phyloP scores from a whole-genome alignment of 805 yeast genomes.

The Wickerhamiella azymoides region DNA sequence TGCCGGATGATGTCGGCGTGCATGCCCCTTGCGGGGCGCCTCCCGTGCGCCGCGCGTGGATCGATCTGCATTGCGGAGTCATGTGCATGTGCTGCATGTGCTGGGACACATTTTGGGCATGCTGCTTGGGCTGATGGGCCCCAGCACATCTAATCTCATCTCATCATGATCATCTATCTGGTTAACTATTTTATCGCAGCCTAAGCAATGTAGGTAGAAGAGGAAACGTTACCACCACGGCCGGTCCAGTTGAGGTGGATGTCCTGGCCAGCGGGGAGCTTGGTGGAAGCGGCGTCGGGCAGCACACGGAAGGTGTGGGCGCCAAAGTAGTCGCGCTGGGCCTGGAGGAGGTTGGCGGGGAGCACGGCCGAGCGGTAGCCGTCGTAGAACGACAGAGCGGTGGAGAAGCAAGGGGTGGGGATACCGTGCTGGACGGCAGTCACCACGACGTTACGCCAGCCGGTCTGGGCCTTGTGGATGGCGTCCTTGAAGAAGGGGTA shows the following conservation, averaged over 20 bases:
- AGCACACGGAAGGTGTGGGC: slow-evolving; percentile 97
- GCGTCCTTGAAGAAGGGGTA: slow-evolving; percentile 89
- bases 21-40: too few species aligned
- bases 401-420: slow-evolving; percentile 95
- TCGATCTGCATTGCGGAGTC: too few species aligned
- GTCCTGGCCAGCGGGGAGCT: slow-evolving; percentile 64
- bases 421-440: slow-evolving; percentile 74
- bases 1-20: too few species aligned
- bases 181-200: slow-evolving; percentile 1
- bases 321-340: slow-evolving; percentile 99
- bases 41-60: too few species aligned
- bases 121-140: too few species aligned
- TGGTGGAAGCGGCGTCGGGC: slow-evolving; percentile 67
- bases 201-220: slow-evolving; percentile 87
- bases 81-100: too few species aligned
- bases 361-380: slow-evolving; percentile 93
- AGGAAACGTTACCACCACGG: slow-evolving; percentile 94
- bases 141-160: too few species aligned
- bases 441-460: slow-evolving; percentile 85
- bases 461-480: slow-evolving; percentile 79
- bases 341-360: slow-evolving; percentile 97
- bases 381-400: slow-evolving; percentile 95
- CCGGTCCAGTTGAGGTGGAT: slow-evolving; percentile 99
- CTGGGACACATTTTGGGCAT: too few species aligned
- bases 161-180: not conserved